Conservation (phyloP, 192 early-diverging fungal genomes). For the Helicostylum pulchrum region DNA sequence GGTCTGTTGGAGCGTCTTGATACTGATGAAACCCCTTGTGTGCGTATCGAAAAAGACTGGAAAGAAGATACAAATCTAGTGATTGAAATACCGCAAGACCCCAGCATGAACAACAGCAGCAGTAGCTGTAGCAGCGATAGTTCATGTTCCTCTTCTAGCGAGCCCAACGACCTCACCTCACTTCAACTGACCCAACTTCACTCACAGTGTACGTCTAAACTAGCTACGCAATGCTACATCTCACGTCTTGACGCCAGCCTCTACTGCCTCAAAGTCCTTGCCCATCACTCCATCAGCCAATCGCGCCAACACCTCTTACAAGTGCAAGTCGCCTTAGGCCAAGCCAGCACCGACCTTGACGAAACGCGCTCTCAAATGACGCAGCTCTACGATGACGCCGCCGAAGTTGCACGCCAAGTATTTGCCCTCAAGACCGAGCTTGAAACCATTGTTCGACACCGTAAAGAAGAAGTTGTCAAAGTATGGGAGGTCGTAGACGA, state of each 20-base stretch:
- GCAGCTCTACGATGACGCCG: constrained; percentile 44
- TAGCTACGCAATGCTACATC: constrained; percentile 3
- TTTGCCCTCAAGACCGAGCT: constrained; percentile 43
- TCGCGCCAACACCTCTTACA: constrained; percentile 30
- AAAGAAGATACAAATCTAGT: constrained; percentile 30
- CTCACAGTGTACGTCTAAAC: neutral
- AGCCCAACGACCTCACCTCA: neutral
- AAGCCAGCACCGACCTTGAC: constrained; percentile 42
- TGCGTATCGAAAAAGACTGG: constrained; percentile 31
- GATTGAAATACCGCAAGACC: neutral
- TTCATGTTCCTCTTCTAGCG: neutral
- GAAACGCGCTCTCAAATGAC: constrained; percentile 40
- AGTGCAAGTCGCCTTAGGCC: constrained; percentile 35
- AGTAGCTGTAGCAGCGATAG: no score
- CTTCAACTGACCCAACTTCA: neutral
- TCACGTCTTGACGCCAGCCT: constrained; percentile 25
- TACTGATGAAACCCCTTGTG: constrained; percentile 18
- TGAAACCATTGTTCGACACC: constrained; percentile 43
- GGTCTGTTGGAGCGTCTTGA: constrained; percentile 42
- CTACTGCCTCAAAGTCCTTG: constrained; percentile 28
- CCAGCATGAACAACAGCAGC: neutral
- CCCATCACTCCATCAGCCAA: constrained; percentile 10
- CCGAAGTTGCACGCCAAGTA: constrained; percentile 42
- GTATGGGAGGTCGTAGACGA: constrained; percentile 54
- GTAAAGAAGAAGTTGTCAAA: constrained; percentile 49